These are phyloP conservation scores for Akebia trifoliata DNA, from an alignment of 164 flowering plant genomes.

Conservation along the genomic window DNA sequence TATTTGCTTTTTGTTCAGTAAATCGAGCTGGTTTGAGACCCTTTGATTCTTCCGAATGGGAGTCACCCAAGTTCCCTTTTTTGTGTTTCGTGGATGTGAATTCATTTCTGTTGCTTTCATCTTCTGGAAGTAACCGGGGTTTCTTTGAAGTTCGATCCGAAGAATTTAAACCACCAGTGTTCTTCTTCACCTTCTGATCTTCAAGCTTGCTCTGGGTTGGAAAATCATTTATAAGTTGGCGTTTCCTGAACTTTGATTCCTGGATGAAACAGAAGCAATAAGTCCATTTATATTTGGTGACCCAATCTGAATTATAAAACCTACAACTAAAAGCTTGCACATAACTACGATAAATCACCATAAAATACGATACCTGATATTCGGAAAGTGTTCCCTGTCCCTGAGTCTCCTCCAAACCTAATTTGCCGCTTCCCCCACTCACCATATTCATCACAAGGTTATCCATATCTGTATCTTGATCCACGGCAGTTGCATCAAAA, in stretches of 20 bases:
- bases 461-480: conserved; percentile 40
- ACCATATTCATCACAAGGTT: conserved; percentile 51
- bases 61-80: conserved; percentile 14
- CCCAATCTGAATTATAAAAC: neutral
- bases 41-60: conserved; percentile 12
- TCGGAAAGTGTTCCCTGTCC: conserved; percentile 12
- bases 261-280: conserved; percentile 7
- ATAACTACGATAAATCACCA: neutral
- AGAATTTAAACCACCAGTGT: conserved; percentile 1
- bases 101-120: conserved; percentile 20
- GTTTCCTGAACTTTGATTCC: conserved; percentile 17
- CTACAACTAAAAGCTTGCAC: neutral
- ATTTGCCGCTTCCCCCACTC: conserved; percentile 16
- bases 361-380: conserved; percentile 27
- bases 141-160: conserved; percentile 20
- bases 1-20: conserved; percentile 13
- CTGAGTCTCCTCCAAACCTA: conserved; percentile 6
- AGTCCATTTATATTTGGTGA: neutral
- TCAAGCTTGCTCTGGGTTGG: conserved; percentile 8
- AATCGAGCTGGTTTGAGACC: conserved; percentile 9
- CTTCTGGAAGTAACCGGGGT: conserved; percentile 16
- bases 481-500: conserved; percentile 24
- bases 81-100: conserved; percentile 8
- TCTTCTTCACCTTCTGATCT: conserved; percentile 22
- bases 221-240: conserved; percentile 10